Conservation (phyloP, 2,329 filamentous ascomycete species). For the Fusarium cyanostomum region DNA sequence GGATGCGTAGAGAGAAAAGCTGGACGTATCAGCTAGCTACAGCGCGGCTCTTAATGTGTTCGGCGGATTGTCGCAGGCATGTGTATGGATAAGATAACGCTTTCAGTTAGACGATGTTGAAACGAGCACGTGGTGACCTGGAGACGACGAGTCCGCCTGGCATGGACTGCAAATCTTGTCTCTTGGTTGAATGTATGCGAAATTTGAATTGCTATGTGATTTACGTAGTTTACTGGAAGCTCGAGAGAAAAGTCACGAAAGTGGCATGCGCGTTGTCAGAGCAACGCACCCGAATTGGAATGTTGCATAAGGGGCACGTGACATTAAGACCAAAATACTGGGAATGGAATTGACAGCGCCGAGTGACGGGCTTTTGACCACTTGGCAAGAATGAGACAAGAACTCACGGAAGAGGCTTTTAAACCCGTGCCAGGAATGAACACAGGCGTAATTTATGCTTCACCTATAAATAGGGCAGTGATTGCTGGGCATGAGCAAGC, state of each 20-base stretch:
- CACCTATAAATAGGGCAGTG: background rate
- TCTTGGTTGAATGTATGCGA: background rate
- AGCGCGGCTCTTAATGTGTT: background rate
- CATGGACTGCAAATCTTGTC: slow-evolving; percentile 13
- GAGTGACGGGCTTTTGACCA: background rate
- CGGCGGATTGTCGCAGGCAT: slow-evolving; percentile 8
- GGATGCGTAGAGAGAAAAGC: background rate
- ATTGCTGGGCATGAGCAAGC: background rate
- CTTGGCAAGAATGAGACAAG: background rate
- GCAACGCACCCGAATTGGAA: slow-evolving; percentile 22
- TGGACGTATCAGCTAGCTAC: background rate
- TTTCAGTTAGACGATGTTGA: slow-evolving; percentile 13
- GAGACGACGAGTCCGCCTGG: background rate
- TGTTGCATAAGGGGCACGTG: slow-evolving; percentile 22
- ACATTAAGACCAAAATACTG: background rate
- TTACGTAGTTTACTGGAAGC: slow-evolving; percentile 1
- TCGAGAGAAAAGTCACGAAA: slow-evolving; percentile 2
- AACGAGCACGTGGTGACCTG: slow-evolving; percentile 11
- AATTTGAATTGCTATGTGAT: slow-evolving; percentile 19
- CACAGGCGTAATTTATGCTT: background rate
- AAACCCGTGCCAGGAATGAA: background rate
- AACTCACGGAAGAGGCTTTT: background rate
- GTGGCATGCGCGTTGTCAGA: slow-evolving; percentile 17
- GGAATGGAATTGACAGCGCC: background rate
- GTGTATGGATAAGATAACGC: slow-evolving; percentile 1